These are phyloP conservation scores for Colletotrichum tropicale DNA, from an alignment of 2,329 filamentous ascomycete genomes.

Conservation along the genomic window DNA sequence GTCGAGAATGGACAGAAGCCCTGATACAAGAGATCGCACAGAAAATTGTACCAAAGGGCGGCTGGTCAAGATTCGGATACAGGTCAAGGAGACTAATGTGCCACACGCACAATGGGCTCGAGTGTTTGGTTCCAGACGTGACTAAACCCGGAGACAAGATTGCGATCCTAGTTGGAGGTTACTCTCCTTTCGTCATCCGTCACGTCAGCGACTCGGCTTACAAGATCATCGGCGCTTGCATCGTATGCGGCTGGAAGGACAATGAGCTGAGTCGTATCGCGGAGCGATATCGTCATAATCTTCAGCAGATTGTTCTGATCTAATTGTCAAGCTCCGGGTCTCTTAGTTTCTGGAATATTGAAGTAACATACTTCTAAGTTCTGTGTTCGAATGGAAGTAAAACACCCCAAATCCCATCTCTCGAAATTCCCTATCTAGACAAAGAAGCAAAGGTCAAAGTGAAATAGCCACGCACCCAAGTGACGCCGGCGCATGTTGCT, in stretches of 20 bases:
- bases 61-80: not conserved
- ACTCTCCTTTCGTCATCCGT: not conserved
- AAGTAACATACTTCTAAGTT: too few relatives aligned
- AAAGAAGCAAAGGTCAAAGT: too few relatives aligned
- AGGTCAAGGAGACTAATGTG: not conserved
- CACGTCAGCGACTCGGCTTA: not conserved
- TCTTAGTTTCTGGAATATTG: accelerated
- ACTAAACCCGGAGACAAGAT: not conserved
- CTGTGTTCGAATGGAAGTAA: too few relatives aligned
- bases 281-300: not conserved
- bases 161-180: not conserved
- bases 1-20: not conserved
- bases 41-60: not conserved
- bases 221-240: not conserved
- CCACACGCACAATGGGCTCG: not conserved
- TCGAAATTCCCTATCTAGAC: too few relatives aligned
- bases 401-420: too few relatives aligned
- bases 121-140: not conserved
- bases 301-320: not conserved
- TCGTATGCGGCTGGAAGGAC: not conserved
- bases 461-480: accelerated
- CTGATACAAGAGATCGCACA: not conserved
- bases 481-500: too few relatives aligned
- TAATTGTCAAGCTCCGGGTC: accelerated
- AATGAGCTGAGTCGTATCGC: not conserved